Conservation (phyloP, 306 rosid genomes). For the Hippophae rhamnoides region DNA sequence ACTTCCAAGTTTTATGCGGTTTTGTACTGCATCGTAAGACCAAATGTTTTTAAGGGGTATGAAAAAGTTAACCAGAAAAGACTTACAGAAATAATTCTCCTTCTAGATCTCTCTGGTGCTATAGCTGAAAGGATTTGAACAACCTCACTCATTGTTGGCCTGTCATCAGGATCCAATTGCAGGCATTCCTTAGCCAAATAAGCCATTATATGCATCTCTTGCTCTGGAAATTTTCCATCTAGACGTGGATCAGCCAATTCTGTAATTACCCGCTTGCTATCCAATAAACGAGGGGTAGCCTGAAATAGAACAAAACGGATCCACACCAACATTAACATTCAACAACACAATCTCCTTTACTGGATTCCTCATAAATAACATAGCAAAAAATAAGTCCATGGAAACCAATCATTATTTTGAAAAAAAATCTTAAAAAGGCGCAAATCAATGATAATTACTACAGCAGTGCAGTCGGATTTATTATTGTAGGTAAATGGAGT, state of each 20-base stretch:
- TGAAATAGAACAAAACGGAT: slow-evolving; percentile 24
- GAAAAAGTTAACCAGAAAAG: slow-evolving; percentile 49
- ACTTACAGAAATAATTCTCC: slow-evolving; percentile 45
- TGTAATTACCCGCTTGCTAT: slow-evolving; percentile 45
- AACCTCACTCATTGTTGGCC: slow-evolving; percentile 94
- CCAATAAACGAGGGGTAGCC: slow-evolving; percentile 74
- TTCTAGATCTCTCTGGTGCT: slow-evolving; percentile 64
- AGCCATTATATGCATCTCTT: slow-evolving; percentile 88
- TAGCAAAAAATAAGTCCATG: background rate
- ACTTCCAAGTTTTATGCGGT: background rate
- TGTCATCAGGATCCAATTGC: slow-evolving; percentile 73
- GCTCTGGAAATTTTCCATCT: slow-evolving; percentile 62
- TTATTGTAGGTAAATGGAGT: too few relatives aligned
- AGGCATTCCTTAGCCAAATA: slow-evolving; percentile 92
- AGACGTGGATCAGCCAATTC: slow-evolving; percentile 68
- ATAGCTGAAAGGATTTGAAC: slow-evolving; percentile 82
- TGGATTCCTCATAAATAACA: background rate
- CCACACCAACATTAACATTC: slow-evolving; percentile 6
- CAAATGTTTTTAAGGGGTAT: background rate
- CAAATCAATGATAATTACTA: background rate
- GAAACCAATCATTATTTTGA: background rate
- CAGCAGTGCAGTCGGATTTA: background rate
- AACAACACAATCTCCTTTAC: background rate
- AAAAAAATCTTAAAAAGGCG: background rate
- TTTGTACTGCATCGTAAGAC: background rate